phyloP scores from a whole-genome alignment of 2,329 filamentous ascomycete species.

The Orbilia brochopaga region DNA sequence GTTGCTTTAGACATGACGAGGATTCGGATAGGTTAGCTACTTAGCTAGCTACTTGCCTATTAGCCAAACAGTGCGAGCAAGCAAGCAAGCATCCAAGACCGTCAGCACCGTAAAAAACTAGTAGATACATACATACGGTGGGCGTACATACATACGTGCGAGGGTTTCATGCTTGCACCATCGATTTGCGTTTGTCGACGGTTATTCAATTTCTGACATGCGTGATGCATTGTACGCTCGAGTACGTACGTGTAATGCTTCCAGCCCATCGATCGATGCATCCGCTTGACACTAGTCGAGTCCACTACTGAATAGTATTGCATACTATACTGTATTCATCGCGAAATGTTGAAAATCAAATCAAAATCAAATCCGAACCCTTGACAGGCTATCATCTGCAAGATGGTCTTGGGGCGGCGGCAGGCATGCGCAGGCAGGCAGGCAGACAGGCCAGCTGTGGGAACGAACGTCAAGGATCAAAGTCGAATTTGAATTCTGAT shows the following conservation, averaged over 20 bases:
- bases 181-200: not conserved
- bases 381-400: slow-evolving; percentile 50
- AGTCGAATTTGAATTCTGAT: too few species aligned
- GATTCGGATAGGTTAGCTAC: slow-evolving; percentile 13
- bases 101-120: slow-evolving; percentile 15
- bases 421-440: slow-evolving; percentile 17
- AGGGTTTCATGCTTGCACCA: slow-evolving; percentile 5
- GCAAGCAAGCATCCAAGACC: not conserved
- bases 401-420: slow-evolving; percentile 22
- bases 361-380: not conserved
- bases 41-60: too few species aligned
- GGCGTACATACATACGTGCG: too few species aligned
- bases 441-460: too few species aligned
- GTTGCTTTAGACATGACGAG: slow-evolving; percentile 24
- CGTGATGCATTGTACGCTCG: slow-evolving; percentile 33
- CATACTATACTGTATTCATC: slow-evolving; percentile 33
- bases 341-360: too few species aligned
- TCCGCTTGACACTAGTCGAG: too few species aligned
- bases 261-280: slow-evolving; percentile 1
- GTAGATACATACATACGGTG: too few species aligned
- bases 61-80: too few species aligned
- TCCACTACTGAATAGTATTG: too few species aligned
- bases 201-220: slow-evolving; percentile 10
- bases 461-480: slow-evolving; percentile 42
- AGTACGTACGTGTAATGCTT: slow-evolving; percentile 14